These are phyloP conservation scores for Wickerhamomyces silvicola DNA, from an alignment of 805 yeast species.

Conservation along the genomic window DNA sequence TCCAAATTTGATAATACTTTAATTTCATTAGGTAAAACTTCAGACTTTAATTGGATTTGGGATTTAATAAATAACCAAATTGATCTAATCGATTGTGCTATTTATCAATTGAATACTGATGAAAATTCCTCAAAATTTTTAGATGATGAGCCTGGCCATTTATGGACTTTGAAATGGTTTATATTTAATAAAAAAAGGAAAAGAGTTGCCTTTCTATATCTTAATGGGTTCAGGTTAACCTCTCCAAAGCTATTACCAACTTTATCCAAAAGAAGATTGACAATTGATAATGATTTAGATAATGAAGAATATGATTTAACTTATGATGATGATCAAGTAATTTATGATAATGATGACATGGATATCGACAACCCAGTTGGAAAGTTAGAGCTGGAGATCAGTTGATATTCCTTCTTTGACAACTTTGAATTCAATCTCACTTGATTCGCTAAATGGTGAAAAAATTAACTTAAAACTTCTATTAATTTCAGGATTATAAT, in stretches of 20 bases:
- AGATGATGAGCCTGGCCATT: constrained; percentile 32
- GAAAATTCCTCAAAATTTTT: constrained; percentile 24
- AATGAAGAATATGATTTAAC: constrained; percentile 41
- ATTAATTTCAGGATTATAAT: constrained; percentile 25
- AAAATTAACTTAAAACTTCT: constrained; percentile 35
- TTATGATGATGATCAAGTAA: constrained; percentile 22
- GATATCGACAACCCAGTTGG: constrained; percentile 27
- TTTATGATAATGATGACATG: constrained; percentile 23
- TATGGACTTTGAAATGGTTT: constrained; percentile 73
- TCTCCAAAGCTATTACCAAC: constrained; percentile 31
- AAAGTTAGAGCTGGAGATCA: constrained; percentile 29
- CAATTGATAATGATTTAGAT: constrained; percentile 31
- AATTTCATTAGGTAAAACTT: constrained; percentile 53
- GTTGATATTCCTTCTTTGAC: constrained; percentile 12
- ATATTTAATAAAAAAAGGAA: constrained; percentile 86
- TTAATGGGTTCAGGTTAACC: constrained; percentile 46
- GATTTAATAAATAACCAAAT: constrained; percentile 79
- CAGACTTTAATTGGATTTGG: constrained; percentile 64
- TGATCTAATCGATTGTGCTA: constrained; percentile 50
- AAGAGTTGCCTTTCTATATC: constrained; percentile 80
- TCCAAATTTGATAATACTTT: constrained; percentile 73
- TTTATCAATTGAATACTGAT: constrained; percentile 57
- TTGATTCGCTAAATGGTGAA: constrained; percentile 24
- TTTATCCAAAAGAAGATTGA: constrained; percentile 21
- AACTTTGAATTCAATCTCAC: constrained; percentile 21